A percentile compares a stretch with the other conserved stretches of the same genome.
These are phyloP conservation scores for Acacia concinna DNA, from an alignment of 331 rosid genomes.

Conservation along the genomic window DNA sequence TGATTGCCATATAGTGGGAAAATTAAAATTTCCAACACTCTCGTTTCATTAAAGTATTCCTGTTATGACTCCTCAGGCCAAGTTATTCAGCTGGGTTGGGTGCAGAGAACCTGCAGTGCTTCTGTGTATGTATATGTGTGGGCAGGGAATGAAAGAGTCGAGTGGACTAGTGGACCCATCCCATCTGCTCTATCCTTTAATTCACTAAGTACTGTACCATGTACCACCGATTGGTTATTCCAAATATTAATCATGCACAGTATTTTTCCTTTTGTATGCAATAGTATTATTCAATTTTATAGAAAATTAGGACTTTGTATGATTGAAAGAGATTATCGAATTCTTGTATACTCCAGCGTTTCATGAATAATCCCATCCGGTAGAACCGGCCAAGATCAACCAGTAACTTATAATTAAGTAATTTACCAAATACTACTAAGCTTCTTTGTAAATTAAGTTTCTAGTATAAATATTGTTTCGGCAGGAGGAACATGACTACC, in stretches of 20 bases:
- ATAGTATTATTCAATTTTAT: not conserved
- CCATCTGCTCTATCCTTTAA: not conserved
- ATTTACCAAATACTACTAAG: too few species aligned
- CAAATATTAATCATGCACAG: not conserved
- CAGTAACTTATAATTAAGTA: too few species aligned
- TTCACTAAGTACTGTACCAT: not conserved
- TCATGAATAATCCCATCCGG: not conserved
- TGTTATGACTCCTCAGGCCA: not conserved
- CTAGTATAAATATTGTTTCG: too few species aligned
- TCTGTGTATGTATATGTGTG: too few species aligned
- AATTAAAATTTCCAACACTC: too few species aligned
- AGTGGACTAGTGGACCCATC: not conserved
- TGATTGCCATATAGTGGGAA: not conserved
- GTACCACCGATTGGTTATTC: too few species aligned
- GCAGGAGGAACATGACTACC: not conserved
- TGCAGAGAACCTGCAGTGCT: not conserved
- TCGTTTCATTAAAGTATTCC: not conserved
- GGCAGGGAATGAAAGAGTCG: not conserved
- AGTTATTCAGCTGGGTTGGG: not conserved
- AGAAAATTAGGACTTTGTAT: not conserved
- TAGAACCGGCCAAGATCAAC: not conserved
- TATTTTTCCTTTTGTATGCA: not conserved
- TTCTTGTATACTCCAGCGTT: not conserved
- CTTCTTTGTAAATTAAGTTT: not conserved
- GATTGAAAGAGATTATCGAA: not conserved